These are phyloP conservation scores for Acidomyces sp. DNA, from an alignment of 495 filamentous ascomycete genomes.

Conservation along the genomic window DNA sequence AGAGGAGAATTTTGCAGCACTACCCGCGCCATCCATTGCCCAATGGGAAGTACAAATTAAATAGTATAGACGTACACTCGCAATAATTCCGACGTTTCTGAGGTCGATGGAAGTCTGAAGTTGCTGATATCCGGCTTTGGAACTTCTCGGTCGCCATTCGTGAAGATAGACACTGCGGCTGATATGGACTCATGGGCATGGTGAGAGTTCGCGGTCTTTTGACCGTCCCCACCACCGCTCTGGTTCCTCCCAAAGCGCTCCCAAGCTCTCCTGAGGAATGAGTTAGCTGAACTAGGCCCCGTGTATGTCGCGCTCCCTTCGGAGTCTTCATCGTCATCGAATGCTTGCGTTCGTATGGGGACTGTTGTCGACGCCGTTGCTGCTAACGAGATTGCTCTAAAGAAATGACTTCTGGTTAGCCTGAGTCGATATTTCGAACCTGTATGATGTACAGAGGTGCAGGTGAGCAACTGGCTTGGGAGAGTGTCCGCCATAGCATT, in stretches of 20 bases:
- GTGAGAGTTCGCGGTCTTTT: too few relatives aligned
- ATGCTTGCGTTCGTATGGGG: not conserved
- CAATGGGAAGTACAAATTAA: too few relatives aligned
- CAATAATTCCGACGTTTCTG: too few relatives aligned
- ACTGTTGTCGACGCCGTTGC: not conserved
- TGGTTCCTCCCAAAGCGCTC: conserved; percentile 5
- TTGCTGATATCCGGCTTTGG: not conserved
- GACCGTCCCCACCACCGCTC: not conserved
- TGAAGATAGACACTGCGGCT: conserved; percentile 13
- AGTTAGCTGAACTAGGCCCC: conserved; percentile 8
- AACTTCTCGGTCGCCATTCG: conserved; percentile 12
- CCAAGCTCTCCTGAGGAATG: conserved; percentile 15
- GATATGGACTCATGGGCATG: too few relatives aligned
- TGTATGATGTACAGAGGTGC: not conserved
- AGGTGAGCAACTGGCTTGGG: not conserved
- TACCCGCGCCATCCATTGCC: too few relatives aligned
- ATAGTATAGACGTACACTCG: too few relatives aligned
- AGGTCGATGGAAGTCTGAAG: too few relatives aligned
- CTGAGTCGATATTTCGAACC: too few relatives aligned
- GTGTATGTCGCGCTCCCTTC: conserved; percentile 5
- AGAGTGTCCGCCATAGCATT: not conserved
- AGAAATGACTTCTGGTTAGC: too few relatives aligned
- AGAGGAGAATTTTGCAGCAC: too few relatives aligned
- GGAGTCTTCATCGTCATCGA: not conserved
- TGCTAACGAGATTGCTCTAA: not conserved